Conservation (phyloP, 73 alveolate genomes). For the Paramecium tetraurelia region DNA sequence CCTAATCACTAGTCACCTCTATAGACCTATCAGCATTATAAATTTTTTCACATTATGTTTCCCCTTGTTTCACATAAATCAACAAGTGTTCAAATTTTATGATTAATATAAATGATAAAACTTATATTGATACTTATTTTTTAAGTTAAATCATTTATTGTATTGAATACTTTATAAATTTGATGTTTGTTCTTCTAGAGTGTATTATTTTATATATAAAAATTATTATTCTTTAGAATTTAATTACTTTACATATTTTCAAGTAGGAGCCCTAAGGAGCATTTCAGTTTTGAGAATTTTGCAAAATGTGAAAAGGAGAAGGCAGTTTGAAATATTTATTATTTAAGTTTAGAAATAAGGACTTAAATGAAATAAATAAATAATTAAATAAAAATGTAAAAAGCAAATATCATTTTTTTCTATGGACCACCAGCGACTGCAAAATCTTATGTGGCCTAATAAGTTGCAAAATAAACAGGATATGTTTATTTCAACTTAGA, state of each 20-base stretch:
- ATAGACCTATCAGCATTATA: too few relatives aligned
- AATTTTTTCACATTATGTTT: too few relatives aligned
- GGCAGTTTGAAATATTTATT: not conserved
- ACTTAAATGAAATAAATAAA: not conserved
- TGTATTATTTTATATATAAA: too few relatives aligned
- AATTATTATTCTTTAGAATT: too few relatives aligned
- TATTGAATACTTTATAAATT: too few relatives aligned
- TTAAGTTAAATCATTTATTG: too few relatives aligned
- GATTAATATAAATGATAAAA: too few relatives aligned
- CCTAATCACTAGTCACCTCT: not conserved
- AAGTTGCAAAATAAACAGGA: constrained; percentile 30
- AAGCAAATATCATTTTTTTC: constrained; percentile 27
- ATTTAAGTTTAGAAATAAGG: not conserved
- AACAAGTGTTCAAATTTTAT: too few relatives aligned
- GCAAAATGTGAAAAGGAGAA: not conserved
- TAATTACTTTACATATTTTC: not conserved
- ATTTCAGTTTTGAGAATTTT: too few relatives aligned
- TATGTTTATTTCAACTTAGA: not conserved
- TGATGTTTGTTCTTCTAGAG: too few relatives aligned
- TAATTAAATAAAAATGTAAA: not conserved
- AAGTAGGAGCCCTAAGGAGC: not conserved
- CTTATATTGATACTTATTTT: too few relatives aligned
- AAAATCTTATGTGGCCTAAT: constrained; percentile 35
- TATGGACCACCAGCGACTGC: constrained; percentile 50
- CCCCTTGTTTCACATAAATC: too few relatives aligned